Conservation (phyloP, 1,139 yeast species). For the Hemisphaericaspora subhashii region DNA sequence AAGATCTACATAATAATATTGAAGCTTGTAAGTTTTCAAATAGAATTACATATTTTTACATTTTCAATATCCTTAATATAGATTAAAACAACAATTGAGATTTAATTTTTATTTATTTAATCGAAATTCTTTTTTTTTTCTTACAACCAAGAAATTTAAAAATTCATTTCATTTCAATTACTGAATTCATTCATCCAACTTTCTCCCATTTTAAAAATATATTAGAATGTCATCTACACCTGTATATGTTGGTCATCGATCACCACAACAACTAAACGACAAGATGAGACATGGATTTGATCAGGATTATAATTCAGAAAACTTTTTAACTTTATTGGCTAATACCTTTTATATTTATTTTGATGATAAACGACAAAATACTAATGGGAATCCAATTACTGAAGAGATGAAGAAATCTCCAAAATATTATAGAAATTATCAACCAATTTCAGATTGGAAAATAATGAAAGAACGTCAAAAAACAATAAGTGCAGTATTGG, state of each 20-base stretch:
- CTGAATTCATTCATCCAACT: not conserved
- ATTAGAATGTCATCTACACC: conserved; percentile 3
- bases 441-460: conserved; percentile 87
- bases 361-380: conserved; percentile 87
- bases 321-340: conserved; percentile 64
- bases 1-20: too few species aligned
- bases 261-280: conserved; percentile 48
- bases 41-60: too few species aligned
- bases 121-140: too few species aligned
- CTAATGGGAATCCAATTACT: conserved; percentile 83
- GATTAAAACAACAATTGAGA: too few species aligned
- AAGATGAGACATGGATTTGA: conserved; percentile 81
- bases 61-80: too few species aligned
- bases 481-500: conserved; percentile 92
- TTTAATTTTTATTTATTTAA: too few species aligned
- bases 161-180: not conserved
- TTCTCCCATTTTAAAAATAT: not conserved
- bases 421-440: conserved; percentile 51
- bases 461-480: conserved; percentile 85
- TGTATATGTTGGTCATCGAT: conserved; percentile 32
- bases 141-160: conserved; percentile 1
- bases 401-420: conserved; percentile 49
- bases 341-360: conserved; percentile 75
- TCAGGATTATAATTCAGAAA: conserved; percentile 63
- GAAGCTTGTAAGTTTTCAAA: too few species aligned